phyloP scores from a whole-genome alignment of 257 asterid genomes.

The Ilex aquifolium region DNA sequence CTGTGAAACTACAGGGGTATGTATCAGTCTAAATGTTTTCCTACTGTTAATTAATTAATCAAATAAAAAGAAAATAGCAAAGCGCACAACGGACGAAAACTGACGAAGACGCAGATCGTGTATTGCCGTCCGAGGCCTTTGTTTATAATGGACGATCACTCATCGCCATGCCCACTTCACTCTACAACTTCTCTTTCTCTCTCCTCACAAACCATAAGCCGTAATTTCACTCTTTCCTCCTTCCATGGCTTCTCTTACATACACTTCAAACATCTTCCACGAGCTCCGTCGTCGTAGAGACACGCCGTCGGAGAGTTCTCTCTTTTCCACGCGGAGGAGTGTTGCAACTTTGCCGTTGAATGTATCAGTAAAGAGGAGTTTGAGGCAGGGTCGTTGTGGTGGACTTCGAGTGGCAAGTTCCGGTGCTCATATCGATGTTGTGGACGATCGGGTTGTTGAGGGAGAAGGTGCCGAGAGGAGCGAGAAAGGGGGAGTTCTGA shows the following conservation, averaged over 20 bases:
- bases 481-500: slow-evolving; percentile 34
- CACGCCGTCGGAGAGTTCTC: not conserved
- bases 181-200: slow-evolving; percentile 1
- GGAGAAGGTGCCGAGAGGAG: slow-evolving; percentile 6
- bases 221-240: not conserved
- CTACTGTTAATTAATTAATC: too few species aligned
- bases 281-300: slow-evolving; percentile 4
- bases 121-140: not conserved
- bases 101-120: not conserved
- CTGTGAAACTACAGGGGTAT: too few species aligned
- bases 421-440: slow-evolving; percentile 23
- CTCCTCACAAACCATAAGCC: not conserved
- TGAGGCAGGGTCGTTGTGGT: slow-evolving; percentile 13
- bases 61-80: not conserved
- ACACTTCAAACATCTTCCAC: slow-evolving; percentile 11
- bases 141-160: not conserved
- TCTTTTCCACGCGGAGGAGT: not conserved
- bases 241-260: slow-evolving; percentile 34
- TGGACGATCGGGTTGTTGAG: slow-evolving; percentile 14
- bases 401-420: slow-evolving; percentile 28
- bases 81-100: not conserved
- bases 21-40: too few species aligned
- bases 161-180: not conserved
- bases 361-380: slow-evolving; percentile 8
- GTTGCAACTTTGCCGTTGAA: slow-evolving; percentile 11